Conservation (phyloP, 164 flowering plant species). For the Buxus sempervirens region DNA sequence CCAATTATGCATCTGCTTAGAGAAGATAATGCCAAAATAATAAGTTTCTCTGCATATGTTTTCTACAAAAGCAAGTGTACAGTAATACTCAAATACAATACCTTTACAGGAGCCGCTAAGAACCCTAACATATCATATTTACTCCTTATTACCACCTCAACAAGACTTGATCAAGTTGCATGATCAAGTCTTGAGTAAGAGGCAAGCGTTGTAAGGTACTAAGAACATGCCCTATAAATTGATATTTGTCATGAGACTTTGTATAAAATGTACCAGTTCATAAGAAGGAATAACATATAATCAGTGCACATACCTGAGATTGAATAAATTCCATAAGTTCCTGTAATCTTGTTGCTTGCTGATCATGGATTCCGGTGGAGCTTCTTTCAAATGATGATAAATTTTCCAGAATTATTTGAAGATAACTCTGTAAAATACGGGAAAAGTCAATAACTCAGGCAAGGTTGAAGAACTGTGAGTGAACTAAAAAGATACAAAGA, state of each 20-base stretch:
- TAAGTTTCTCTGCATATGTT: too few species aligned
- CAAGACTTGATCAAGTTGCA: background rate
- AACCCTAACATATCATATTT: background rate
- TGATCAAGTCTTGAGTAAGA: background rate
- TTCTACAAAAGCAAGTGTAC: background rate
- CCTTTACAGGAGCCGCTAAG: too few species aligned
- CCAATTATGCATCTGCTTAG: too few species aligned
- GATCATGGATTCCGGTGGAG: conserved; percentile 67
- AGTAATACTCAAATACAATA: too few species aligned
- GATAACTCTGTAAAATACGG: conserved; percentile 63
- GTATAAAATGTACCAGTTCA: background rate
- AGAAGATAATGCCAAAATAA: too few species aligned
- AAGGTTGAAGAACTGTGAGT: background rate
- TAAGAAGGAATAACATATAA: background rate
- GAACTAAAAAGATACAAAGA: background rate
- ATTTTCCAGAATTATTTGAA: conserved; percentile 80
- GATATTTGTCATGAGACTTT: background rate
- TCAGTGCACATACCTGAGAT: conserved; percentile 65
- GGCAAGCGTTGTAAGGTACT: background rate
- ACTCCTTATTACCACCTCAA: background rate
- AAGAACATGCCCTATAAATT: background rate
- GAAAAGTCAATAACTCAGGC: conserved; percentile 4
- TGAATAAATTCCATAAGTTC: conserved; percentile 86
- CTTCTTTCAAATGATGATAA: conserved; percentile 63
- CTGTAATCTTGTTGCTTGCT: conserved; percentile 85